phyloP scores from a whole-genome alignment of 2,329 filamentous ascomycete genomes.

The Pestalotiopsis sp. region DNA sequence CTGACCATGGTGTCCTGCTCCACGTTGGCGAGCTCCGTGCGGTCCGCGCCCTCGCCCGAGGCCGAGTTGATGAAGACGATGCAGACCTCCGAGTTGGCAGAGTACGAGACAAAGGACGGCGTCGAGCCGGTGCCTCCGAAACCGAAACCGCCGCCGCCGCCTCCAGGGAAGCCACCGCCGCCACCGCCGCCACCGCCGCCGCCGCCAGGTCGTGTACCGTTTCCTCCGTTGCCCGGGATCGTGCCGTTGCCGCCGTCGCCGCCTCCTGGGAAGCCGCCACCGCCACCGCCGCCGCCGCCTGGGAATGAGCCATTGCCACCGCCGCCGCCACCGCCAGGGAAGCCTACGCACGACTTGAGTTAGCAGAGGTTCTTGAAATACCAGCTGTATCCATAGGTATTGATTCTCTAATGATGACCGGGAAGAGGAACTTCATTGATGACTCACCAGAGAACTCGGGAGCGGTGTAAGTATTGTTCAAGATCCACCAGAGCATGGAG shows the following conservation, averaged over 20 bases:
- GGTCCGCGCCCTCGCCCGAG: constrained; percentile 10
- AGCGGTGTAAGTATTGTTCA: constrained; percentile 35
- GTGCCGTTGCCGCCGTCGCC: background rate
- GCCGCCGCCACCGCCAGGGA: background rate
- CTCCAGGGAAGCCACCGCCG: background rate
- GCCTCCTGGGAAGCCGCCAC: background rate
- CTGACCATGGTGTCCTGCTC: constrained; percentile 56
- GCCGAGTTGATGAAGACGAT: constrained; percentile 11
- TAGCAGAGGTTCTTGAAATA: background rate
- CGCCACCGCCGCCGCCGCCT: background rate
- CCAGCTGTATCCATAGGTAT: too few species aligned
- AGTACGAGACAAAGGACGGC: background rate
- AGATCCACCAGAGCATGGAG: constrained; percentile 45
- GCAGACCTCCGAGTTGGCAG: constrained; percentile 9
- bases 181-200: background rate
- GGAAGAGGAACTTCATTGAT: background rate
- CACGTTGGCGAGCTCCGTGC: background rate
- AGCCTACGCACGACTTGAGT: background rate
- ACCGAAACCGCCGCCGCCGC: background rate
- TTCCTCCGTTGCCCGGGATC: background rate
- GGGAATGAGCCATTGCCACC: constrained; percentile 3
- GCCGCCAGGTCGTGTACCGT: background rate
- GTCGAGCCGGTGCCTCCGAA: constrained; percentile 5
- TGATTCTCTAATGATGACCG: too few species aligned
- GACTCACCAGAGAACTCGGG: background rate